Conservation (phyloP, 345 rosid genomes). For the Lepidium africanum region DNA sequence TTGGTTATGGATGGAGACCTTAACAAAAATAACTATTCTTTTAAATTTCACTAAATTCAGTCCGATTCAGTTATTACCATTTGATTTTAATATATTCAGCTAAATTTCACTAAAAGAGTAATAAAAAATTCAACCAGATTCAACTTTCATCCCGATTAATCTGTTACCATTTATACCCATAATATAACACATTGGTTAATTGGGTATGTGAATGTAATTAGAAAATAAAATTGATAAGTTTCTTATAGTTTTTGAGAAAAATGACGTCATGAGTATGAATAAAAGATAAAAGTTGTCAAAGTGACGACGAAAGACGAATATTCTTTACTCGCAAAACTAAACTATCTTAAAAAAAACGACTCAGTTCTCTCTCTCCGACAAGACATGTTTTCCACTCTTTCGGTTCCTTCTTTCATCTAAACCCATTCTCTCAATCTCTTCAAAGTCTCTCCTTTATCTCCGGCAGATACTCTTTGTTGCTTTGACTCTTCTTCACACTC, state of each 20-base stretch:
- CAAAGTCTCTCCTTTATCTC: conserved; percentile 17
- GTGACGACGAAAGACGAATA: conserved; percentile 12
- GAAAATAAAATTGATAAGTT: background rate
- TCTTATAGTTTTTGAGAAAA: background rate
- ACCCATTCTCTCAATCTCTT: background rate
- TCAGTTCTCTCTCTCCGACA: conserved; percentile 20
- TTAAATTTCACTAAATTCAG: too few relatives aligned
- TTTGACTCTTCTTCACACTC: background rate
- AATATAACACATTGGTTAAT: too few relatives aligned
- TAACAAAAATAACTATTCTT: too few relatives aligned
- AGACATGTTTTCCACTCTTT: conserved; percentile 25
- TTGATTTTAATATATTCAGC: too few relatives aligned
- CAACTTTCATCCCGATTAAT: too few relatives aligned
- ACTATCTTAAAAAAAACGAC: background rate
- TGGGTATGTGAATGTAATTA: too few relatives aligned
- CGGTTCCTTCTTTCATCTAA: conserved; percentile 2
- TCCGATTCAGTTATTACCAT: too few relatives aligned
- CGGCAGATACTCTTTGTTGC: background rate
- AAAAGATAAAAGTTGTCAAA: background rate
- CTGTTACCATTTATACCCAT: too few relatives aligned
- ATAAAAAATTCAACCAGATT: too few relatives aligned
- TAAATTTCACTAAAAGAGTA: too few relatives aligned
- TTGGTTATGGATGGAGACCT: too few relatives aligned
- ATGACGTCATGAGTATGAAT: background rate
- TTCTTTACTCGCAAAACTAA: background rate